phyloP scores from a whole-genome alignment of 2,329 filamentous ascomycete species.

The Pestalotiopsis sp. region DNA sequence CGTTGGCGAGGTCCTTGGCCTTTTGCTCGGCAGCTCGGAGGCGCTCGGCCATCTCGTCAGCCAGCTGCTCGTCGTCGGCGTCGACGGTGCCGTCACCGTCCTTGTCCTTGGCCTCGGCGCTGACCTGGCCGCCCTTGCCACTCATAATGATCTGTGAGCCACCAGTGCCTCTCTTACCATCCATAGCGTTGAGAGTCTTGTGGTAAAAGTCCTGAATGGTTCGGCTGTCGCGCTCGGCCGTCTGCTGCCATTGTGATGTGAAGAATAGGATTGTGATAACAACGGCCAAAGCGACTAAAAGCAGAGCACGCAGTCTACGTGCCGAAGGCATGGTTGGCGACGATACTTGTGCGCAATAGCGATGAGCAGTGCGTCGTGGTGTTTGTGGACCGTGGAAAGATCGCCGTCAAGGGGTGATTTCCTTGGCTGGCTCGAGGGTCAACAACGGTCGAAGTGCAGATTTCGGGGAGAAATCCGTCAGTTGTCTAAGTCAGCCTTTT shows the following conservation, averaged over 20 bases:
- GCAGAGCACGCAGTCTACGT: conserved; percentile 70
- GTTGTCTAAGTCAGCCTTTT: background rate
- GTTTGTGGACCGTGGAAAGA: background rate
- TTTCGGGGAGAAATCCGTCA: background rate
- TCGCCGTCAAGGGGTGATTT: background rate
- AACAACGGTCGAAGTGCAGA: background rate
- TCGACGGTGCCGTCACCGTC: conserved; percentile 59
- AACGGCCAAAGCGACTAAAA: conserved; percentile 65
- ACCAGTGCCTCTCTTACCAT: conserved; percentile 33
- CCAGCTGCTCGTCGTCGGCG: conserved; percentile 57
- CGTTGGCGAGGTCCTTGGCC: conserved; percentile 70
- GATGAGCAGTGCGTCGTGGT: background rate
- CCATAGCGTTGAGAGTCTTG: conserved; percentile 61
- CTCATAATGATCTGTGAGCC: conserved; percentile 43
- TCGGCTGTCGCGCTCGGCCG: conserved; percentile 46
- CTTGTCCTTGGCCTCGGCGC: conserved; percentile 47
- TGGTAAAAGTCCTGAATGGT: conserved; percentile 60
- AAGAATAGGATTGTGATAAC: conserved; percentile 75
- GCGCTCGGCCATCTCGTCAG: conserved; percentile 60
- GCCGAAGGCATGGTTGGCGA: conserved; percentile 63
- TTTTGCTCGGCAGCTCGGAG: conserved; percentile 71
- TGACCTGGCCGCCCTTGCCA: conserved; percentile 38
- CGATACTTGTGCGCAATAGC: background rate
- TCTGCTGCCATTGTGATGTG: conserved; percentile 61
- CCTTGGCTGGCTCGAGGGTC: background rate